These are phyloP conservation scores for Farysia itapuensis DNA, from an alignment of 1,284 basidiomycete genomes.

Conservation along the genomic window DNA sequence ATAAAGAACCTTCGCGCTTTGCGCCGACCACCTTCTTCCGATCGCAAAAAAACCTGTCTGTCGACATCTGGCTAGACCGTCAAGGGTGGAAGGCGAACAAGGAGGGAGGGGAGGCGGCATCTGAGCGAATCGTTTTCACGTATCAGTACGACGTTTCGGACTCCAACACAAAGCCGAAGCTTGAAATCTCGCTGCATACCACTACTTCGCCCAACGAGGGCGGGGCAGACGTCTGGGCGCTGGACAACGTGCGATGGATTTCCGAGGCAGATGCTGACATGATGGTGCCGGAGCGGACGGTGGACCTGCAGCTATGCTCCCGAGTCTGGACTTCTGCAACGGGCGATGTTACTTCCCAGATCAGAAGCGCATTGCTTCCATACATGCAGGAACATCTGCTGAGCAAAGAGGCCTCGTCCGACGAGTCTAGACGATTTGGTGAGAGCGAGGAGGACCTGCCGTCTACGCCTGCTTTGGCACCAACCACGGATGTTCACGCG, in stretches of 20 bases:
- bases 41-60: conserved; percentile 19
- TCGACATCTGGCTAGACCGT: conserved; percentile 22
- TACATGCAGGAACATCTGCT: too few species aligned
- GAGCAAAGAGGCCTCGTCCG: too few species aligned
- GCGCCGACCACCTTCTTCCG: conserved; percentile 24
- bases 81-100: conserved; percentile 5
- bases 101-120: background rate
- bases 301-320: background rate
- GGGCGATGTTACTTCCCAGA: too few species aligned
- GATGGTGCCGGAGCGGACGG: background rate
- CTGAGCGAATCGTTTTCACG: conserved; percentile 7
- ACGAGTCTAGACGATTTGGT: too few species aligned
- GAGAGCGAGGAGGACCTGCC: too few species aligned
- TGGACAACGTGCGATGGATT: background rate
- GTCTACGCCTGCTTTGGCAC: too few species aligned
- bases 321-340: background rate
- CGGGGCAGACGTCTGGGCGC: background rate
- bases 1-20: conserved; percentile 23
- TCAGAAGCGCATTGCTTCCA: too few species aligned
- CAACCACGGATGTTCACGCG: too few species aligned
- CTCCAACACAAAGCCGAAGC: background rate
- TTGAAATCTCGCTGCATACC: background rate
- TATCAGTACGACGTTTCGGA: conserved; percentile 6
- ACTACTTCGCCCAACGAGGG: background rate
- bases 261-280: background rate